A percentile compares a stretch with the other conserved stretches of the same genome.
Evolutionary conservation across 805 yeast species (phyloP).

Genomic region (Saitoella complicata): DNA sequence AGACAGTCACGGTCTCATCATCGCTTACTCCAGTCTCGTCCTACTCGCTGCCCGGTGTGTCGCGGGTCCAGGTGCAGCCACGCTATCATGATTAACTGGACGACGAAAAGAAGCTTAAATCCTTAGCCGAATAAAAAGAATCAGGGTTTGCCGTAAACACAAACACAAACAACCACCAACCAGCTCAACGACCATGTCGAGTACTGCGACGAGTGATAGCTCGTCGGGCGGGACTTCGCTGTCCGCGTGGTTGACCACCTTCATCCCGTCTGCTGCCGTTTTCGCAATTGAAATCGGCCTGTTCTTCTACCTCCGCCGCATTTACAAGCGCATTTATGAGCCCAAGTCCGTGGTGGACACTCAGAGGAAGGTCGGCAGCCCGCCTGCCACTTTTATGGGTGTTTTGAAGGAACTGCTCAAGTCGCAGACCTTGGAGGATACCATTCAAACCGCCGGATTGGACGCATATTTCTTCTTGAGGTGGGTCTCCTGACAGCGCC

Average conservation of each 20-base stretch:
- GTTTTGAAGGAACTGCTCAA: conserved; percentile 42
- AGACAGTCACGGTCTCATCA: no score
- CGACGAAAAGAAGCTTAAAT: no score
- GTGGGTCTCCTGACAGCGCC: conserved; percentile 21
- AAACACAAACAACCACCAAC: no score
- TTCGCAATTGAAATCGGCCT: conserved; percentile 44
- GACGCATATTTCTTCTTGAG: conserved; percentile 87
- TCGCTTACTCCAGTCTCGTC: no score
- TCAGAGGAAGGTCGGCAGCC: conserved; percentile 50
- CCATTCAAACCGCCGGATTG: conserved; percentile 76
- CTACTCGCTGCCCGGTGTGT: no score
- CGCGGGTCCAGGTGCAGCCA: no score
- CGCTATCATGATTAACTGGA: no score
- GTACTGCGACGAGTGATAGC: no score
- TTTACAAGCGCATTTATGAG: conserved; percentile 59
- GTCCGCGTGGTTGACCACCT: conserved; percentile 55
- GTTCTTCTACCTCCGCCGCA: conserved; percentile 52
- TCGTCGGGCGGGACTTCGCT: conserved; percentile 33
- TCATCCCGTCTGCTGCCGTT: conserved; percentile 49
- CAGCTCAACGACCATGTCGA: no score
- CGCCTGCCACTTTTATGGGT: conserved; percentile 49
- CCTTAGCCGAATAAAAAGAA: no score
- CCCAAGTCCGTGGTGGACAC: conserved; percentile 74
- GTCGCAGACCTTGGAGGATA: conserved; percentile 17
- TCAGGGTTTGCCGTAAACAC: no score